These are phyloP conservation scores for Trypanosoma mega DNA, from an alignment of 208 protist species.

Conservation along the genomic window DNA sequence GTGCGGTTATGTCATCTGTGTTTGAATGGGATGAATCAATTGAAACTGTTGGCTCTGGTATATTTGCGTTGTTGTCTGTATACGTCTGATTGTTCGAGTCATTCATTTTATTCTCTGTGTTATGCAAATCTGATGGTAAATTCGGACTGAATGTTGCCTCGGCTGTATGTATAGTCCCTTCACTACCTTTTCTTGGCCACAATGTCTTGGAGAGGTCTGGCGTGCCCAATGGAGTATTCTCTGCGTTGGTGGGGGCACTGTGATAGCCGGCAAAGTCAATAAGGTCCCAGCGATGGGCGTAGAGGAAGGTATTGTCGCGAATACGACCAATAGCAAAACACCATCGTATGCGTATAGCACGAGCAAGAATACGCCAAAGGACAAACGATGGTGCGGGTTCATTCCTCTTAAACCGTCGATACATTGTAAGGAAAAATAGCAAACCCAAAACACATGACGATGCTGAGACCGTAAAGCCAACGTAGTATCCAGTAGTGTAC, in stretches of 20 bases:
- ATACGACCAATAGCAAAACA: slow-evolving; percentile 26
- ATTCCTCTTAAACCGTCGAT: slow-evolving; percentile 33
- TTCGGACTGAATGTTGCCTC: too few relatives aligned
- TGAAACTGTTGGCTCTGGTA: neutral
- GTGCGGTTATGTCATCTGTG: slow-evolving; percentile 3
- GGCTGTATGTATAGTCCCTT: too few relatives aligned
- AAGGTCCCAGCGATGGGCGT: slow-evolving; percentile 12
- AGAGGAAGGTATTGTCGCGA: slow-evolving; percentile 17
- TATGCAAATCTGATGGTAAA: too few relatives aligned
- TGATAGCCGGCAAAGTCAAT: slow-evolving; percentile 12
- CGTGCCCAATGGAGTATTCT: neutral
- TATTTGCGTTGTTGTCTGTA: neutral
- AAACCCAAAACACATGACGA: slow-evolving; percentile 37
- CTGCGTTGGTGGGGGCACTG: neutral
- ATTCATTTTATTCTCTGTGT: neutral
- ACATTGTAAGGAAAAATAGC: slow-evolving; percentile 27
- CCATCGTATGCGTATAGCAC: slow-evolving; percentile 28
- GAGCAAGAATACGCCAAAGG: slow-evolving; percentile 41
- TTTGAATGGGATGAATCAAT: neutral
- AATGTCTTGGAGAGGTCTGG: neutral
- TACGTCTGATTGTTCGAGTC: neutral
- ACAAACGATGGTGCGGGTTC: slow-evolving; percentile 40
- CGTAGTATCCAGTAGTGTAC: slow-evolving; percentile 68
- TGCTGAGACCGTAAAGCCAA: slow-evolving; percentile 42
- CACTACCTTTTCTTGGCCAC: neutral